Conservation (phyloP, 495 filamentous ascomycete species). For the Hypomontagnella monticulosa region DNA sequence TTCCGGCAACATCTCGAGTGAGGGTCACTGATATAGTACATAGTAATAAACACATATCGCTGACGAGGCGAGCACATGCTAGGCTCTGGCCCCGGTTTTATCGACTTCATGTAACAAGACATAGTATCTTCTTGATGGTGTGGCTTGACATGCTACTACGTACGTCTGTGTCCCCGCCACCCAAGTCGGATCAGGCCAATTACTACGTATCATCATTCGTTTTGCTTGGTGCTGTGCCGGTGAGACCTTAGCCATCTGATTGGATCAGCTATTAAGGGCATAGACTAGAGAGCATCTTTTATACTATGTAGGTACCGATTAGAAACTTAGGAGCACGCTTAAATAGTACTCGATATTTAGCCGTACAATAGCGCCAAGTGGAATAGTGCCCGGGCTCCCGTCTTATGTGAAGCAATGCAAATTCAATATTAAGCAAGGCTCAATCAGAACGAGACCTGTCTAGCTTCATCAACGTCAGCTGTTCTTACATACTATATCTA, state of each 20-base stretch:
- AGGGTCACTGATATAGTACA: conserved; percentile 14
- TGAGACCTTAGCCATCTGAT: conserved; percentile 13
- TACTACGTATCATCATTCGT: not conserved
- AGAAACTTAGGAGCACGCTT: not conserved
- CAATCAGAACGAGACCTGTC: conserved; percentile 11
- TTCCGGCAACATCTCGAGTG: not conserved
- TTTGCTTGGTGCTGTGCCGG: conserved; percentile 8
- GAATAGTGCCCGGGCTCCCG: conserved; percentile 14
- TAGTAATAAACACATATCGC: not conserved
- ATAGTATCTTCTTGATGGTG: conserved; percentile 2
- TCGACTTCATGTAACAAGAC: not conserved
- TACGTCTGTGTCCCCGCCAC: conserved; percentile 19
- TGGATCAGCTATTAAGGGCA: conserved; percentile 20
- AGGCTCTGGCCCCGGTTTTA: not conserved
- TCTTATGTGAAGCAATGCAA: conserved; percentile 34
- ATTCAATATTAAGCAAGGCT: conserved; percentile 34
- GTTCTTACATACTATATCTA: not conserved
- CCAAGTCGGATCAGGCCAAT: not conserved
- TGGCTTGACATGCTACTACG: conserved; percentile 33
- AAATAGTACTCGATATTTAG: conserved; percentile 24
- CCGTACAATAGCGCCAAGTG: conserved; percentile 13
- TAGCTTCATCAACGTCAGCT: conserved; percentile 32
- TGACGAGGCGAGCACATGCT: conserved; percentile 14
- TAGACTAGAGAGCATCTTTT: conserved; percentile 3
- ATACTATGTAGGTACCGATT: not conserved